Evolutionary conservation across 2,329 filamentous ascomycete species (phyloP).

Genomic region (Botrytis fabae): DNA sequence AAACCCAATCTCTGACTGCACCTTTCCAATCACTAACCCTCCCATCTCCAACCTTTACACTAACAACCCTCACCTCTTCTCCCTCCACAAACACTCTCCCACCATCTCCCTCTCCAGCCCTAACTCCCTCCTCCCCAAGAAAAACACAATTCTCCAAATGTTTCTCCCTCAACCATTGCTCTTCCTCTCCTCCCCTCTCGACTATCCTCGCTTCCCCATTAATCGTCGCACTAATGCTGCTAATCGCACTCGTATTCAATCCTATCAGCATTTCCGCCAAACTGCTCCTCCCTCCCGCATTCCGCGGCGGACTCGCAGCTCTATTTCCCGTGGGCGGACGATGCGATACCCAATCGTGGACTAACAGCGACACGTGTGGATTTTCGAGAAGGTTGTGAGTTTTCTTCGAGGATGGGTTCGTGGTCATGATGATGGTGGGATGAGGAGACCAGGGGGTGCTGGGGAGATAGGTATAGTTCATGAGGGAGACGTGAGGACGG

Average conservation of each 20-base stretch:
- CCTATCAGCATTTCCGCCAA: constrained; percentile 83
- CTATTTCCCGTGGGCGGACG: constrained; percentile 74
- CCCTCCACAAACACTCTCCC: constrained; percentile 71
- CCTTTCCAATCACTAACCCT: constrained; percentile 95
- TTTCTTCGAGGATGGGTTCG: constrained; percentile 75
- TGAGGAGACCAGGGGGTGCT: constrained; percentile 65
- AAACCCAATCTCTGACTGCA: constrained; percentile 76
- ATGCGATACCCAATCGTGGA: constrained; percentile 97
- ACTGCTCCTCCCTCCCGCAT: constrained; percentile 66
- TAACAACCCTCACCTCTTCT: constrained; percentile 82
- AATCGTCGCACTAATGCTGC: constrained; percentile 88
- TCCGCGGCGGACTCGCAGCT: constrained; percentile 56
- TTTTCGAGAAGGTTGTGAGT: constrained; percentile 81
- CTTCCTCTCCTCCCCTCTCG: constrained; percentile 72
- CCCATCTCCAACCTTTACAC: constrained; percentile 81
- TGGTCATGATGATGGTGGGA: constrained; percentile 96
- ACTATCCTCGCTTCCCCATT: constrained; percentile 82
- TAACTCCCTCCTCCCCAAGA: constrained; percentile 53
- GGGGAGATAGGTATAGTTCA: constrained; percentile 98
- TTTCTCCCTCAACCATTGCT: constrained; percentile 76
- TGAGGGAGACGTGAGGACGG: constrained; percentile 87
- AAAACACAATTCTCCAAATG: constrained; percentile 95
- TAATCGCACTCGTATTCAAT: constrained; percentile 85
- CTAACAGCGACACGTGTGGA: constrained; percentile 86
- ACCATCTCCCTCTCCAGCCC: constrained; percentile 50